A percentile compares a stretch with the other conserved stretches of the same genome.
Conservation (phyloP, 2,329 filamentous ascomycete genomes). For the Taxawa tesnikishii region DNA sequence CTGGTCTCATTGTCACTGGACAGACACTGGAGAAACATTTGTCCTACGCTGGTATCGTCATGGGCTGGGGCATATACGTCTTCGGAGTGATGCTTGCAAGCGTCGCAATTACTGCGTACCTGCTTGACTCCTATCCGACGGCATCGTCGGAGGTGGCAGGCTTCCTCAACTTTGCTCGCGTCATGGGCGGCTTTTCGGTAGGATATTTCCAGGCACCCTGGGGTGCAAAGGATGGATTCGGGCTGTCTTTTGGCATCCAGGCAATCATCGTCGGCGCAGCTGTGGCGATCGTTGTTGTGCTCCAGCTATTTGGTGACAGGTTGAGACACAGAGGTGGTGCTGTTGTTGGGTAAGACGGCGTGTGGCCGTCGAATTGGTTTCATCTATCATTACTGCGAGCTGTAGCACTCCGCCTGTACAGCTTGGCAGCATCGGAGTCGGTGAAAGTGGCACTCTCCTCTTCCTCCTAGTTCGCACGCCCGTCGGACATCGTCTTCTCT, state of each 20-base stretch:
- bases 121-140: slow-evolving; percentile 19
- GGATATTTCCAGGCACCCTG: slow-evolving; percentile 23
- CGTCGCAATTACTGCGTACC: slow-evolving; percentile 22
- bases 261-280: slow-evolving; percentile 12
- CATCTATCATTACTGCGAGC: no score
- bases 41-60: slow-evolving; percentile 18
- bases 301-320: slow-evolving; percentile 17
- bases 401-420: no score
- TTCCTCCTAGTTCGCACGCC: no score
- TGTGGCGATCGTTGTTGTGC: slow-evolving; percentile 18
- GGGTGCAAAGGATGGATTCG: slow-evolving; percentile 18
- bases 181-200: slow-evolving; percentile 19
- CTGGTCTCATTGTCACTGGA: slow-evolving; percentile 21
- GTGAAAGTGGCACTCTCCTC: no score
- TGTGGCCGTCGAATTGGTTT: no score
- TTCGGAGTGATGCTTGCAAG: slow-evolving; percentile 12
- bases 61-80: slow-evolving; percentile 17
- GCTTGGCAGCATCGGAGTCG: no score
- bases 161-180: slow-evolving; percentile 21
- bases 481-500: no score
- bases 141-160: slow-evolving; percentile 20
- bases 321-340: slow-evolving; percentile 10
- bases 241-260: slow-evolving; percentile 21
- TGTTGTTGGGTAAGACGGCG: no score
- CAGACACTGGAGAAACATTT: slow-evolving; percentile 20